phyloP scores from a whole-genome alignment of 192 early-diverging fungal species.

The Coemansia sp. region DNA sequence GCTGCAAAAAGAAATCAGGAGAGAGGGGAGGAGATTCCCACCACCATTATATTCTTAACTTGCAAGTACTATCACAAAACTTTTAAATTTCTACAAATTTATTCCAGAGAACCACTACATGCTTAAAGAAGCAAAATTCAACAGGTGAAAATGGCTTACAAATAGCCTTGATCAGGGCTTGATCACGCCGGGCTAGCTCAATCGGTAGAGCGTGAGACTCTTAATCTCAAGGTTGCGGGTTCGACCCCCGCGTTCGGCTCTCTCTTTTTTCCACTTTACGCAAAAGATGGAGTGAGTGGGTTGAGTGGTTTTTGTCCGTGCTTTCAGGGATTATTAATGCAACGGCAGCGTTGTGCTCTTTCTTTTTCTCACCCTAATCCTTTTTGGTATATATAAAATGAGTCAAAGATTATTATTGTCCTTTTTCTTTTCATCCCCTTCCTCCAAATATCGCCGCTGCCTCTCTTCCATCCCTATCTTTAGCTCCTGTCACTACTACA shows the following conservation, averaged over 20 bases:
- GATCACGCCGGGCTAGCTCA: conserved; percentile 24
- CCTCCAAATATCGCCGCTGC: neutral
- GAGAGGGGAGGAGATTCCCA: no score
- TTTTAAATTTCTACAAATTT: no score
- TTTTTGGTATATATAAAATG: neutral
- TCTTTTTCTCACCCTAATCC: neutral
- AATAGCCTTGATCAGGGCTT: no score
- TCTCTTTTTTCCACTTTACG: conserved; percentile 4
- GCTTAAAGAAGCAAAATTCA: neutral
- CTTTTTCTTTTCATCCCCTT: neutral
- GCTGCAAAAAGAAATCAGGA: no score
- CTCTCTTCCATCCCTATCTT: neutral
- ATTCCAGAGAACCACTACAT: neutral
- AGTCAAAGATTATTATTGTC: no score
- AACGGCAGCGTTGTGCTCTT: neutral
- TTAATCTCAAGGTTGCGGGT: conserved; percentile 40
- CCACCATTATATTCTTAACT: no score
- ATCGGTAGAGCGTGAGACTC: conserved; percentile 39
- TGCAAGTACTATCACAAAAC: no score
- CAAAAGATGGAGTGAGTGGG: no score
- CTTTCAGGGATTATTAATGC: neutral
- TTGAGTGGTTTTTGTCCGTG: no score
- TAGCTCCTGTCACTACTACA: neutral
- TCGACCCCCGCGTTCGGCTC: conserved; percentile 34
- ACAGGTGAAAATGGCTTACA: neutral